Evolutionary conservation across 805 yeast genomes (phyloP), one percentile per base, ranked within the genome.

Genomic region (Saccharomycopsis schoenii): DNA sequence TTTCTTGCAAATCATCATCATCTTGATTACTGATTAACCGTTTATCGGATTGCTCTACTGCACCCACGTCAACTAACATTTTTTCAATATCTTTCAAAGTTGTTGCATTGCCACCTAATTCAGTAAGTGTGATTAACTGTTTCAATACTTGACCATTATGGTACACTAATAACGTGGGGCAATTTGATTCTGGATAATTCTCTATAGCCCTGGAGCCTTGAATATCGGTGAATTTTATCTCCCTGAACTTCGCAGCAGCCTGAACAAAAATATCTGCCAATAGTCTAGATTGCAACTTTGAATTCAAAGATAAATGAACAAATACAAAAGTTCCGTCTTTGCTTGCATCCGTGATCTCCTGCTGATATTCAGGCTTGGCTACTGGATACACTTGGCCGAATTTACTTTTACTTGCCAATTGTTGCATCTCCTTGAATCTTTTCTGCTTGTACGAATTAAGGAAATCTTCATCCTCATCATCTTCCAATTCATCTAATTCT

Each of bases 381-480:
- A 94, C 80, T 50, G 90, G 91, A 55, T 77, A 79, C 5, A 94
- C 93, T 19, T 79, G 73, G 8, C 99, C 98, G 71, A 80, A 93
- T 69, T 76, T 79, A 59, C 83, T 76, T 55, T 74, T 76, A 40
- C 80, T 75, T 54, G 80, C 82, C 67, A 88, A 71, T 66, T 80
- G 78, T 66, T 82, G 77, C 64, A 94, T 73, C 70, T 93, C 96
- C n/a, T 78, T 80, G 70, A 93, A 74, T 65, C 98, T 78, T 70
- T 88, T 86, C 64, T 80, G 80, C 66, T 90, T 85, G 72, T 94
- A 94, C 64, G 76, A 75, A 63, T 88, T 84, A 62, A 94, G 74
- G 67, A 93, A 93, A 9, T 89, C 97, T 66, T 91, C 97, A 66
- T 89, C 96, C 68, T 93, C 97, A 51, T 90, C 96, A 67, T 86